Evolutionary conservation across 441 rosid genomes (phyloP).

Genomic region (Mallotus japonicus): DNA sequence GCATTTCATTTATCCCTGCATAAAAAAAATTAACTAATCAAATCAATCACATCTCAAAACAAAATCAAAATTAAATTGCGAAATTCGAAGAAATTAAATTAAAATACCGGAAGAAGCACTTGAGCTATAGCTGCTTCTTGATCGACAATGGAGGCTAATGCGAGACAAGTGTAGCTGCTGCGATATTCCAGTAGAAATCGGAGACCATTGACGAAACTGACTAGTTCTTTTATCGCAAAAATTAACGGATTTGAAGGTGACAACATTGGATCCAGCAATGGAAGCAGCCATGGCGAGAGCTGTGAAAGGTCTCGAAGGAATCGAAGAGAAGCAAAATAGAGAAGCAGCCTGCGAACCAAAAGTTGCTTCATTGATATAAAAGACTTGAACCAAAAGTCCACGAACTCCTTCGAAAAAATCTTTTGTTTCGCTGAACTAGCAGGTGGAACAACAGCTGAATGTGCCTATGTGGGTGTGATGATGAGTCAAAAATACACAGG

Average conservation of each 20-base stretch:
- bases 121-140: neutral
- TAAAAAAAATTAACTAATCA: fast-evolving
- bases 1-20: no score
- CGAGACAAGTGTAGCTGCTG: conserved; percentile 25
- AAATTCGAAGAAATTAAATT: neutral
- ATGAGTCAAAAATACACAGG: no score
- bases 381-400: no score
- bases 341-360: conserved; percentile 34
- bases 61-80: no score
- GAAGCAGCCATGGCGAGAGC: conserved; percentile 51
- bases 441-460: no score
- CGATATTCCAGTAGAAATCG: conserved; percentile 25
- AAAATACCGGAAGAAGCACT: conserved; percentile 9
- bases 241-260: conserved; percentile 33
- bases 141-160: neutral
- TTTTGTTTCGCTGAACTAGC: no score
- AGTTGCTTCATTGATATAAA: no score
- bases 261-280: conserved; percentile 44
- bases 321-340: conserved; percentile 18
- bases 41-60: neutral
- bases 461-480: no score
- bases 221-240: conserved; percentile 31
- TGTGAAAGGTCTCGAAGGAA: conserved; percentile 29
- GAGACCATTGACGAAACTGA: conserved; percentile 43
- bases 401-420: no score